Base-by-base conservation (phyloP, 2,329 filamentous ascomycete species). In the Penicillium sclerotiorum region DNA sequence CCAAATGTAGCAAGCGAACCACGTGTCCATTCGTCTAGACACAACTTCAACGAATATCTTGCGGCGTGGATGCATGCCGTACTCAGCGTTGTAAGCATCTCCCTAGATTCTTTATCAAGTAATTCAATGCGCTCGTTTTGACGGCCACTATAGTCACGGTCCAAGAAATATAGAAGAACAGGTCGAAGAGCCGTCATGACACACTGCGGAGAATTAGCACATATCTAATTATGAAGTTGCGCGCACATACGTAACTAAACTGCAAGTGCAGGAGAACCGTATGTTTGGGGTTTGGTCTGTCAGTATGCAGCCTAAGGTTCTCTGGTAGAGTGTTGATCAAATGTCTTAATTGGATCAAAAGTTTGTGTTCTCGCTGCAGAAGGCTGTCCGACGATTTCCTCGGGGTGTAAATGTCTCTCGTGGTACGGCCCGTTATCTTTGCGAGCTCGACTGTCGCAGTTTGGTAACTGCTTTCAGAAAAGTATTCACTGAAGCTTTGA, bases 181-280 rank as follows among this genome's bases (percentile, higher is more conserved):
- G 67, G 64, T 18, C 67, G 55, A 13, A 66, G 68, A 1, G 67
- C 62, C 25, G 68, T 47, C 8, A 69, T 68, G 0, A 70, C 64
- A 48, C 68, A 72, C 61, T 62, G 23, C 4, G n/a, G 12, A 25
- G n/a, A 8, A 17, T 49, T 35, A 56, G 47, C 18, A 11, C 28
- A 27, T 8, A 5, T 8, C 11, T 13, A 33, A 20, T 39, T 36
- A 13, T 21, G n/a, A 42, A 38, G n/a, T 12, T n/a, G 20, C n/a
- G 22, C 3, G 25, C 9, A 52, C 49, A 15, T 38, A 65, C 62
- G 53, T 69, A 61, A 23, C 61, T 69, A 47, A 70, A 69, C 36
- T 64, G 60, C 12, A 70, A 43, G 53, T 70, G 67, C 25, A 69
- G 44, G 27, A 52, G 62, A 33, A 57, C 46, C n/a, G 59, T 56